These are phyloP conservation scores for Phialemonium atrogriseum DNA, from an alignment of 2,329 filamentous ascomycete genomes.

Conservation along the genomic window DNA sequence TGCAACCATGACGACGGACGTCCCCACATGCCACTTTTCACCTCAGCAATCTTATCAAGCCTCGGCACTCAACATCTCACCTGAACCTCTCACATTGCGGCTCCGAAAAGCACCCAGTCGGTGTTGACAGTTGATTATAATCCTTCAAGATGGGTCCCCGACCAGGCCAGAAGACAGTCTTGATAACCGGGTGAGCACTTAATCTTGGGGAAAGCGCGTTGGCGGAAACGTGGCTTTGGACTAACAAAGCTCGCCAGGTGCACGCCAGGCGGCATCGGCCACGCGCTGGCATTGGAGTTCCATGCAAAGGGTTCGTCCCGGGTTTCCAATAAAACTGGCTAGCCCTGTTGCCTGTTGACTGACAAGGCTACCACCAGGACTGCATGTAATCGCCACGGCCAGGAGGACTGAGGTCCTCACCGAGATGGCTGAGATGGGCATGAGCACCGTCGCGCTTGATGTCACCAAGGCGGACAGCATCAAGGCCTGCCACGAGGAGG, in stretches of 20 bases:
- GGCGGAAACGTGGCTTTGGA: conserved; percentile 1
- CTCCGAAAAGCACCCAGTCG: too few species aligned
- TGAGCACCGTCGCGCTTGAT: conserved; percentile 43
- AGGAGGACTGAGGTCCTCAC: conserved; percentile 39
- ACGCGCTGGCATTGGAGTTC: conserved; percentile 44
- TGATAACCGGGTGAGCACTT: conserved; percentile 41
- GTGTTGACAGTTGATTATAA: too few species aligned
- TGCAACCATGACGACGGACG: too few species aligned
- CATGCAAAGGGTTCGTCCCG: conserved; percentile 36
- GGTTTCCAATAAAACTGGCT: too few species aligned
- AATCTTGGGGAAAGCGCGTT: background rate
- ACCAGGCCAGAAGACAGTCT: conserved; percentile 31
- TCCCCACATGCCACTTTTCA: too few species aligned
- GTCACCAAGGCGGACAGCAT: conserved; percentile 46
- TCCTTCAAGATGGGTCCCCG: conserved; percentile 3
- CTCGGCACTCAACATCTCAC: too few species aligned
- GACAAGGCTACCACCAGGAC: conserved; percentile 21
- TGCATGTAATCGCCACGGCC: conserved; percentile 49
- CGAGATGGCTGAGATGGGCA: conserved; percentile 35
- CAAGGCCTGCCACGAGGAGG: conserved; percentile 34
- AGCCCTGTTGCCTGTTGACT: too few species aligned
- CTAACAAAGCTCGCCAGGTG: conserved; percentile 31
- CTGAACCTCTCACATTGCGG: too few species aligned
- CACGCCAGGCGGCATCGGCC: conserved; percentile 50
- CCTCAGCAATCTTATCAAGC: too few species aligned